These are phyloP conservation scores for Colletotrichum simmondsii DNA, from an alignment of 2,329 filamentous ascomycete genomes.

Conservation along the genomic window DNA sequence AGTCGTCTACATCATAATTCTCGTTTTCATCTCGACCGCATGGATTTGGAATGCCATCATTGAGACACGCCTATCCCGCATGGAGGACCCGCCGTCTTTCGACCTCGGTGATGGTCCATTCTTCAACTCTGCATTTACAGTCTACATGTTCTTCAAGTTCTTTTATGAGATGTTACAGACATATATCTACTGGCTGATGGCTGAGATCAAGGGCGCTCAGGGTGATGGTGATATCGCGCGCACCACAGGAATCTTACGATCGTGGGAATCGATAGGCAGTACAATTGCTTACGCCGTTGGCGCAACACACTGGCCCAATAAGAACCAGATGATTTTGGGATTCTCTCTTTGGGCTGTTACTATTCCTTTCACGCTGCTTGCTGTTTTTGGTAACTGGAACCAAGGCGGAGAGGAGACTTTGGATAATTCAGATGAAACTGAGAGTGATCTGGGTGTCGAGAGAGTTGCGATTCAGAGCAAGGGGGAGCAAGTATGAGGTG, in stretches of 20 bases:
- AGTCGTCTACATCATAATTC: conserved; percentile 22
- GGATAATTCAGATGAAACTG: not conserved
- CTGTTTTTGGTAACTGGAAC: conserved; percentile 28
- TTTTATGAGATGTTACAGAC: conserved; percentile 30
- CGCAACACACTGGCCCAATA: conserved; percentile 27
- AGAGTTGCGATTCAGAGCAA: conserved; percentile 6
- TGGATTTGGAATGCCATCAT: conserved; percentile 29
- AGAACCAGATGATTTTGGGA: conserved; percentile 24
- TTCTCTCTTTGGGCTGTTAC: conserved; percentile 21
- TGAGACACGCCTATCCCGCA: conserved; percentile 19
- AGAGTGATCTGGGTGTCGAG: conserved; percentile 10
- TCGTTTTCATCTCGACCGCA: conserved; percentile 13
- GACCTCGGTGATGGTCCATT: conserved; percentile 21
- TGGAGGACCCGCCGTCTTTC: conserved; percentile 16
- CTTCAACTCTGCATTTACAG: conserved; percentile 24
- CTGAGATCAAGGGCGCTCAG: conserved; percentile 28
- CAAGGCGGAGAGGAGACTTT: not conserved
- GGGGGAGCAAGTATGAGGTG: not conserved
- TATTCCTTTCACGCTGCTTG: conserved; percentile 25
- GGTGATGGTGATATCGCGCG: conserved; percentile 24
- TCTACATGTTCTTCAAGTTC: conserved; percentile 33
- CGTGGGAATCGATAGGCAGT: conserved; percentile 26
- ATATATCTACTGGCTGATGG: conserved; percentile 32
- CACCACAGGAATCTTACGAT: conserved; percentile 24
- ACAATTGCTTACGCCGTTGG: conserved; percentile 24